Conservation (phyloP, 345 rosid species). For the Eutrema yunnanense region DNA sequence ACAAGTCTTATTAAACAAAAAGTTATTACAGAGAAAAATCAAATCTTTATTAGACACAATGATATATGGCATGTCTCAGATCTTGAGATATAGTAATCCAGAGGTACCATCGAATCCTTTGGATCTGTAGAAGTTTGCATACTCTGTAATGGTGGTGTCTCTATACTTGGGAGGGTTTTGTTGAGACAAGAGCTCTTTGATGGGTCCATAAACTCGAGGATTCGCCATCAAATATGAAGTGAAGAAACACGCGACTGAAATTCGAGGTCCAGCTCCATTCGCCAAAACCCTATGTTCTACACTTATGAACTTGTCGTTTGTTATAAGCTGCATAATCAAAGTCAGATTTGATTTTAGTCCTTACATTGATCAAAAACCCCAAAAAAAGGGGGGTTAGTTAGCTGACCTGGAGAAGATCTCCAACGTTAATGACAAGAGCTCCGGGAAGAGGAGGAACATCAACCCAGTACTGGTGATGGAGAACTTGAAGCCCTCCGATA, state of each 20-base stretch:
- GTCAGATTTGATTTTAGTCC: neutral
- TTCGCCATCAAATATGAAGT: conserved; percentile 18
- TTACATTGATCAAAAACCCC: neutral
- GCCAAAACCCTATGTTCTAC: conserved; percentile 45
- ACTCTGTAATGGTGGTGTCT: conserved; percentile 31
- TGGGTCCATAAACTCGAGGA: conserved; percentile 30
- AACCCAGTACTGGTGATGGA: conserved; percentile 40
- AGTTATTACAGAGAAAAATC: neutral
- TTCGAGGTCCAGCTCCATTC: conserved; percentile 32
- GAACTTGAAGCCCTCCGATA: conserved; percentile 59
- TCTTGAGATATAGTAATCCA: conserved; percentile 31
- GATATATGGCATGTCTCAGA: conserved; percentile 4
- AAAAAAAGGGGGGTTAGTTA: neutral
- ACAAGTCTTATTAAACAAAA: neutral
- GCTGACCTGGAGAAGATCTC: conserved; percentile 59
- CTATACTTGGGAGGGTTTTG: conserved; percentile 31
- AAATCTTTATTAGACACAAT: neutral
- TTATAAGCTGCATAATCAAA: conserved; percentile 31
- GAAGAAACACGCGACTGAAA: conserved; percentile 30
- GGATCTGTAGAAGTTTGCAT: conserved; percentile 16
- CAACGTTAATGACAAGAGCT: conserved; percentile 50
- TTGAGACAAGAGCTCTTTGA: conserved; percentile 34
- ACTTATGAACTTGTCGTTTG: conserved; percentile 45
- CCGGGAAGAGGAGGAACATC: conserved; percentile 50
- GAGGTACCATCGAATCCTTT: conserved; percentile 35